Base-by-base conservation (phyloP, 116 monocot genomes). In the Phalaenopsis hybrid region DNA sequence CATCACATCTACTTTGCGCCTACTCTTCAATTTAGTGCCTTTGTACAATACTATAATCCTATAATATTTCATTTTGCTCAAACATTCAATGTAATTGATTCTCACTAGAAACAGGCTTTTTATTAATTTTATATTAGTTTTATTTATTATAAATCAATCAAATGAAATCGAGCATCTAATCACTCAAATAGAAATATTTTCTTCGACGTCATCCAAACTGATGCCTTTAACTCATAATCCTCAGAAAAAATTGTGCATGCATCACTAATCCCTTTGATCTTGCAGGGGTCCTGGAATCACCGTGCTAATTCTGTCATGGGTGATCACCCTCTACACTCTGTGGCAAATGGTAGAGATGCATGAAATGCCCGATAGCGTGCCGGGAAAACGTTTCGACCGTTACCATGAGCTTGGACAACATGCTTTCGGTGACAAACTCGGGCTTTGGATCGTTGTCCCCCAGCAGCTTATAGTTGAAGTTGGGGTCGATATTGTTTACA, bases 291-390 rank as follows among this genome's bases (percentile, higher is more conserved):
- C 89, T 16, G 89, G 89, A 17, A 61, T 89, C 20, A 37, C 76
- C 4, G 61, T 89, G 8, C 79, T 86, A 1, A 28, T 86, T 2
- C 25, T 89, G 1, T 87, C 89, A 75, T 89, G 89, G 89, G 51
- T 89, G 49, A 83, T 89, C 58, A 89, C 89, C 51, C 76, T 89
- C 20, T 88, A 85, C 77, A 88, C 88, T 0, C 70, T 88, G 0
- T 88, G 88, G 88, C 88, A 88, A 77, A 89, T 89, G 89, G 89
- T 89, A 69, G 85, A 89, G 45, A 89, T 89, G 89, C 89, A 89
- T 9, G 89, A 89, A 59, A 89, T 89, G 84, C 89, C 87, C 5
- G 89, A 89, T 10, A 89, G 81, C 74, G 87, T 84, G 2, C 84
- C 86, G 0, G 87, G 89, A 21, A 87, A 87, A 61, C 80, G 89